These are phyloP conservation scores for Ophiocordyceps polyrhachis-furcata DNA, from an alignment of 2,329 filamentous ascomycete genomes.

Conservation along the genomic window DNA sequence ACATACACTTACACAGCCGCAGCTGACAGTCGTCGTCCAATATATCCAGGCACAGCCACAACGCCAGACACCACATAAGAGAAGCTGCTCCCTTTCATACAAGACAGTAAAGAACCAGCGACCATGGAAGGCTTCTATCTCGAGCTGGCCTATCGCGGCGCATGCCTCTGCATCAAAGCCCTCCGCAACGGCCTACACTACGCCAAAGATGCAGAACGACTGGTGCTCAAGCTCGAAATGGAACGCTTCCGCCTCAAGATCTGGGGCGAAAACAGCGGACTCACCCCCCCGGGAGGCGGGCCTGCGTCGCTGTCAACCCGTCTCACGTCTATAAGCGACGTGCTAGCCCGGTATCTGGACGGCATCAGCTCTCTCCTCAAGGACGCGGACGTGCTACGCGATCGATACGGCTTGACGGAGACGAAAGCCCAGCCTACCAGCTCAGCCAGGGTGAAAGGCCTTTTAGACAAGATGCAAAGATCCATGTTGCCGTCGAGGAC, in stretches of 20 bases:
- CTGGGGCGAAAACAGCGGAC: background rate
- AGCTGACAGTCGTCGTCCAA: background rate
- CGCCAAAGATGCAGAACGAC: background rate
- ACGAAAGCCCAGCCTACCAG: background rate
- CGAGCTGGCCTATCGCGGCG: background rate
- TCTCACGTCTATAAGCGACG: background rate
- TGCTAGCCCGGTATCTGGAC: background rate
- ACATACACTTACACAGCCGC: background rate
- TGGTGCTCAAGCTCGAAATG: background rate
- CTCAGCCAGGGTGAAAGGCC: background rate
- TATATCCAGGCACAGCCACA: background rate
- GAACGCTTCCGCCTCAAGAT: background rate
- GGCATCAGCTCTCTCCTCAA: background rate
- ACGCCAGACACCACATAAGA: too few species aligned
- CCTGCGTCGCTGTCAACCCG: background rate
- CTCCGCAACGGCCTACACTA: background rate
- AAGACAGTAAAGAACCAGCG: background rate
- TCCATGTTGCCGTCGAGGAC: background rate
- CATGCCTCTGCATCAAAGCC: background rate
- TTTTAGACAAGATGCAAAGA: background rate
- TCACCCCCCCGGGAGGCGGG: background rate
- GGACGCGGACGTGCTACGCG: background rate
- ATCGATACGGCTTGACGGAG: background rate
- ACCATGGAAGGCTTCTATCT: background rate
- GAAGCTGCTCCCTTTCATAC: too few species aligned